A percentile compares a stretch with the other conserved stretches of the same genome.
Conservation (phyloP, 805 yeast genomes). For the Candida lessepsii region DNA sequence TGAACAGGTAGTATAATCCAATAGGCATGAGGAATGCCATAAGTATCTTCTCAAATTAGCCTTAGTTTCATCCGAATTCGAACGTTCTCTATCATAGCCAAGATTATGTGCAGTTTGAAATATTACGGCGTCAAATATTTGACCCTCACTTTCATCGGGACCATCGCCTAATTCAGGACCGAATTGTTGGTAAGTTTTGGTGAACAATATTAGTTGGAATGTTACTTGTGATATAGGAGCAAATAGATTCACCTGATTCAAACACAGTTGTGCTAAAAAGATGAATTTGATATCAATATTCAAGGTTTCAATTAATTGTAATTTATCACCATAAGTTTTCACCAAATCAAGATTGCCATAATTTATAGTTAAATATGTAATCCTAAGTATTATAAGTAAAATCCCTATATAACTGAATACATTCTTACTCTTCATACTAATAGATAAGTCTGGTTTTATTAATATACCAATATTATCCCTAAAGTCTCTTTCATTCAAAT, state of each 20-base stretch:
- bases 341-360: background rate
- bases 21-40: slow-evolving; percentile 30
- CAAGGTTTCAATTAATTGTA: slow-evolving; percentile 27
- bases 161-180: slow-evolving; percentile 59
- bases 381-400: slow-evolving; percentile 31
- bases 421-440: slow-evolving; percentile 23
- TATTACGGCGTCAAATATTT: slow-evolving; percentile 53
- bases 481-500: slow-evolving; percentile 38
- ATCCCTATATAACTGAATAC: slow-evolving; percentile 37
- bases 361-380: slow-evolving; percentile 34
- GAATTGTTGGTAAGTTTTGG: slow-evolving; percentile 47
- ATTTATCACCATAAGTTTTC: slow-evolving; percentile 19
- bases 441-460: background rate
- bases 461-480: slow-evolving; percentile 4
- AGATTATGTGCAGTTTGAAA: slow-evolving; percentile 67
- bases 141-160: slow-evolving; percentile 57
- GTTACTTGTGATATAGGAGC: slow-evolving; percentile 47
- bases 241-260: slow-evolving; percentile 32
- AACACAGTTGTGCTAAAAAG: slow-evolving; percentile 31
- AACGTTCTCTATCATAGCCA: slow-evolving; percentile 70
- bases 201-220: slow-evolving; percentile 52
- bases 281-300: slow-evolving; percentile 30
- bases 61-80: slow-evolving; percentile 16
- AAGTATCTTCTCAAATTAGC: slow-evolving; percentile 32
- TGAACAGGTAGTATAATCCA: slow-evolving; percentile 28